Evolutionary conservation across 2,329 filamentous ascomycete genomes (phyloP).

Genomic region (Penicillium sp.): DNA sequence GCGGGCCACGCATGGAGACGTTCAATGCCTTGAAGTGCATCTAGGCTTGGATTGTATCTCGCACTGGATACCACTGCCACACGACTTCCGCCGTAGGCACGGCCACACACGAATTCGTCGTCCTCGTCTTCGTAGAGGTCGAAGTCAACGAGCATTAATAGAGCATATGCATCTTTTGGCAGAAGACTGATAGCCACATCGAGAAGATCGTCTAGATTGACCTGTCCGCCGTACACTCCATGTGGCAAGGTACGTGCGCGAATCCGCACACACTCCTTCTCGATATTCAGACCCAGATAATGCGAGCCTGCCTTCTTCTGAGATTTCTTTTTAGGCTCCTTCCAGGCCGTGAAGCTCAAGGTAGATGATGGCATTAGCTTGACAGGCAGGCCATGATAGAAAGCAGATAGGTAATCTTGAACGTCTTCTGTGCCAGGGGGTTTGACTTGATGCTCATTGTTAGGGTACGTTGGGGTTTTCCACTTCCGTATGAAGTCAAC

Average conservation of each 20-base stretch:
- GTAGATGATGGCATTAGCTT: slow-evolving; percentile 40
- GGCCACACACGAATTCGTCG: slow-evolving; percentile 65
- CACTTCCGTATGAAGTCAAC: slow-evolving; percentile 47
- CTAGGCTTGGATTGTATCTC: slow-evolving; percentile 57
- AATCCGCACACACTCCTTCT: slow-evolving; percentile 48
- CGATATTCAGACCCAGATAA: slow-evolving; percentile 51
- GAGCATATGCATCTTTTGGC: slow-evolving; percentile 58
- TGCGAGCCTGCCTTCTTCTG: slow-evolving; percentile 12
- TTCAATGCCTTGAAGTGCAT: slow-evolving; percentile 46
- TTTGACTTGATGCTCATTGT: background rate
- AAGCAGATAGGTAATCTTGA: slow-evolving; percentile 47
- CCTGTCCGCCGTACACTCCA: slow-evolving; percentile 41
- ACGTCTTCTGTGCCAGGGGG: slow-evolving; percentile 33
- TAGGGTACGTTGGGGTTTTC: slow-evolving; percentile 32
- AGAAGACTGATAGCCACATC: slow-evolving; percentile 56
- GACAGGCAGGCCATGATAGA: slow-evolving; percentile 57
- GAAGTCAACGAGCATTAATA: slow-evolving; percentile 59
- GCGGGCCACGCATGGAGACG: slow-evolving; percentile 62
- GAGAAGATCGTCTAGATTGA: slow-evolving; percentile 62
- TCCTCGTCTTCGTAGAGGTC: slow-evolving; percentile 66
- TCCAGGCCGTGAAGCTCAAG: slow-evolving; percentile 54
- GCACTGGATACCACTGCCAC: slow-evolving; percentile 63
- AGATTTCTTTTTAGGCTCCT: slow-evolving; percentile 17
- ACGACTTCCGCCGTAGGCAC: slow-evolving; percentile 64
- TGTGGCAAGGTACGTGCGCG: slow-evolving; percentile 53